Conservation (phyloP, 371 early-diverging fungal species). For the Mortierella polycephala region DNA sequence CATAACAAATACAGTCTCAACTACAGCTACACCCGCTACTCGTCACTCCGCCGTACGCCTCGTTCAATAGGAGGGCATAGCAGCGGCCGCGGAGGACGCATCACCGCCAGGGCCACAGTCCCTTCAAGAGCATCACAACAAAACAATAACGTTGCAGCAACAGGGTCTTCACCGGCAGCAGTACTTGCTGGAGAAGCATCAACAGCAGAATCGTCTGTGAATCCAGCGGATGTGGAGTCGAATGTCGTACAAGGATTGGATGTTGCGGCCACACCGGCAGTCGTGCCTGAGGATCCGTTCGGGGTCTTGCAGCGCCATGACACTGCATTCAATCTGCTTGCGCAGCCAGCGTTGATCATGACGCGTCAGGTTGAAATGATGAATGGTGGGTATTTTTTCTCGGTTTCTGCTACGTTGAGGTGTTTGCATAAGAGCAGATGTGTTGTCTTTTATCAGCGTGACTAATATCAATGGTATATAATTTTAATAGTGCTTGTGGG, state of each 20-base stretch:
- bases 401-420: not conserved
- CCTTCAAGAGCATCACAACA: slow-evolving; percentile 21
- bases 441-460: not conserved
- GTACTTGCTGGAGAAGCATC: not conserved
- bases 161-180: not conserved
- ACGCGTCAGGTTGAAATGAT: slow-evolving; percentile 87
- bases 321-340: slow-evolving; percentile 58
- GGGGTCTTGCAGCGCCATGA: slow-evolving; percentile 37
- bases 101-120: slow-evolving; percentile 22
- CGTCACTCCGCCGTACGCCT: not conserved
- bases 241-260: slow-evolving; percentile 40
- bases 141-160: not conserved
- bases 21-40: not conserved
- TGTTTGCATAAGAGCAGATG: too few relatives aligned
- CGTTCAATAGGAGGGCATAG: not conserved
- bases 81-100: slow-evolving; percentile 31
- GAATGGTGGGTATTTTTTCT: slow-evolving; percentile 58
- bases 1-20: not conserved
- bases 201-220: not conserved
- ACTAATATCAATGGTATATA: not conserved
- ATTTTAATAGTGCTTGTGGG: slow-evolving; percentile 57
- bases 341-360: slow-evolving; percentile 75
- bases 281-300: slow-evolving; percentile 51
- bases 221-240: slow-evolving; percentile 4
- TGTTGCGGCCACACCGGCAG: slow-evolving; percentile 41